Evolutionary conservation across 2,329 filamentous ascomycete species (phyloP), one percentile per base, ranked within the genome.

Genomic region (Neonectria magnoliae): DNA sequence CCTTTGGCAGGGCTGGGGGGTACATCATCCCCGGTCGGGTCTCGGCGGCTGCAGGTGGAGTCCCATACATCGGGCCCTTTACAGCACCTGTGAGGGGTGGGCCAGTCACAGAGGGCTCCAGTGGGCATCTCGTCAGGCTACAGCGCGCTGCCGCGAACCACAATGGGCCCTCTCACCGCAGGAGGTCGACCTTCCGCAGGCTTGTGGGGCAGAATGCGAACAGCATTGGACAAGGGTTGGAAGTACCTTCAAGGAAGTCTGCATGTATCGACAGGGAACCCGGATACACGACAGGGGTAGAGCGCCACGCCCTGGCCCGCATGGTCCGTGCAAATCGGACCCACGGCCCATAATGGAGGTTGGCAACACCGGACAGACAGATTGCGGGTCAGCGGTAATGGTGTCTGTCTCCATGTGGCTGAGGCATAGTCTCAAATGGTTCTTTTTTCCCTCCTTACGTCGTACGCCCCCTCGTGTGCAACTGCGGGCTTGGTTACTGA

Each of bases 1-100:
- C 70, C 50, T 68, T 20, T 45, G 61, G 68, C 64, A 72, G 65
- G 70, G 70, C 67, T 71, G 54, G 66, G 66, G 52, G 53, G 50
- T 68, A 68, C 66, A 61, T 64, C 18, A 53, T 56, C 65, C 56
- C 56, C 55, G 36, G 57, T 47, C 38, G 38, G 36, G 45, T 44
- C 52, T 47, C 41, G 56, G 52, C 57, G 52, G 57, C 44, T 67
- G 55, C 59, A 51, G 51, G 62, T 60, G 62, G 59, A 47, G 58
- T 45, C 55, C 33, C 33, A 56, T 65, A 56, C 48, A 67, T 51
- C 62, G 58, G 65, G 56, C 62, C 55, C 65, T 67, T 62, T 59
- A 52, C 50, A 60, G 57, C 31, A 41, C 45, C 44, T 25, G 13
- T 54, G 59, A 58, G 51, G 64, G 51, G 50, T 52, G 48, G 16